Conservation (phyloP, 176 grass and related monocot genomes). For the Avena sativa region DNA sequence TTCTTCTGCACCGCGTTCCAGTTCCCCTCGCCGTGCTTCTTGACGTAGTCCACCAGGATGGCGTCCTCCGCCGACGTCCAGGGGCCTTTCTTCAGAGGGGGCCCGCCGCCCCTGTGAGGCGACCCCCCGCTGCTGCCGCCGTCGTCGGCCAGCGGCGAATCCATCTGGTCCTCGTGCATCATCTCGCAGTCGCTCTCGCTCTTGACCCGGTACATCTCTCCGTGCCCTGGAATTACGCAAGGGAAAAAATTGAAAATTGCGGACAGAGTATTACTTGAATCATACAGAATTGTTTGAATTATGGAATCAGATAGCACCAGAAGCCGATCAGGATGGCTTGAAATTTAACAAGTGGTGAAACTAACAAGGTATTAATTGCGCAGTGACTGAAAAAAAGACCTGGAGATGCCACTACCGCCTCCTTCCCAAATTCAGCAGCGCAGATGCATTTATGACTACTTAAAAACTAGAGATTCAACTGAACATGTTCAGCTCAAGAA, state of each 20-base stretch:
- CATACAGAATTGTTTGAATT: not conserved
- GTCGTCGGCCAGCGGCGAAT: conserved; percentile 56
- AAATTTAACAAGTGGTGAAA: not conserved
- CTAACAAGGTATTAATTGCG: conserved; percentile 23
- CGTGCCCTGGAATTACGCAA: conserved; percentile 26
- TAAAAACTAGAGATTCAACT: conserved; percentile 19
- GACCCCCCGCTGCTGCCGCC: conserved; percentile 56
- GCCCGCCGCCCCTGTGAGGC: conserved; percentile 44
- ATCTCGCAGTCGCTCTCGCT: conserved; percentile 62
- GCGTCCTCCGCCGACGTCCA: conserved; percentile 86
- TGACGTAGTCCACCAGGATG: conserved; percentile 85
- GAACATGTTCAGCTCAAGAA: conserved; percentile 34
- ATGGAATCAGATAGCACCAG: not conserved
- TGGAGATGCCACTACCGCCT: not conserved
- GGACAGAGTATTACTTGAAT: not conserved
- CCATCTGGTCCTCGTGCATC: conserved; percentile 61
- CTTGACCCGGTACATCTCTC: conserved; percentile 56
- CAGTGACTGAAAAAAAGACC: not conserved
- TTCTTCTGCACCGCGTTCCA: conserved; percentile 97
- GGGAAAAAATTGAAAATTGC: not conserved
- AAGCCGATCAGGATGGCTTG: conserved; percentile 14
- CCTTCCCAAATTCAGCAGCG: conserved; percentile 35
- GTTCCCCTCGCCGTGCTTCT: conserved; percentile 90
- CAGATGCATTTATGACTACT: not conserved
- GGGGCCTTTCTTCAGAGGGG: conserved; percentile 82